Evolutionary conservation across 257 asterid species (phyloP), one percentile per base, ranked within the genome.

Genomic region (Linderniella brevidens): DNA sequence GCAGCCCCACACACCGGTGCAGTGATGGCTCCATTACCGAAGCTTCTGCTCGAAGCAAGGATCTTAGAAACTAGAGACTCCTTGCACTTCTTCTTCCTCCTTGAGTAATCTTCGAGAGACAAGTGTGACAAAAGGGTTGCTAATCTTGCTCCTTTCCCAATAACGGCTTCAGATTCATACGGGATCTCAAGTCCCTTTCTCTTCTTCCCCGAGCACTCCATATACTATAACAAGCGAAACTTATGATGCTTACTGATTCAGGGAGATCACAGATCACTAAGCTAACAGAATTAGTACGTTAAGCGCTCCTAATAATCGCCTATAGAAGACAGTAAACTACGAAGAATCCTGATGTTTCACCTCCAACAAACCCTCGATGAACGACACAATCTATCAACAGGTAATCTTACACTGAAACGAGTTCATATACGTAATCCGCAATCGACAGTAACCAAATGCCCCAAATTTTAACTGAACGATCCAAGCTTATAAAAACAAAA

Each of bases 1-100:
- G 77, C 61, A 7, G 78, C 63, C 53, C 80, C 84, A 52, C 85
- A 78, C 4, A 82, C 80, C 0, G 95, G 95, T 18, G 85, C 95
- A 59, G 93, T 85, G 35, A 66, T 82, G 53, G 70, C 84, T 37
- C 80, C 92, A 44, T 74, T 70, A 55, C 78, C 76, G 25, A 68
- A 59, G 62, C 61, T 77, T 52, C 69, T 62, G 51, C 70, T 25
- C 8, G 67, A 60, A 61, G 60, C 79, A 40, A 32, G 60, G 44
- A 35, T 55, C 49, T 71, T 73, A 8, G 74, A 57, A 39, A 51
- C 62, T 4, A 53, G 76, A 25, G 62, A 56, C 53, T 81, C 93
- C 73, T 69, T 80, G 66, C 87, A 85, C 57, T 75, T 85, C 75
- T 72, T 80, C 55, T 65, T 85, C 78, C 78, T 68, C 57, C 77